Percentiles rank a stretch among this genome's conserved stretches.
phyloP scores from a whole-genome alignment of 179 eudicot species.

The Spergularia azorica region DNA sequence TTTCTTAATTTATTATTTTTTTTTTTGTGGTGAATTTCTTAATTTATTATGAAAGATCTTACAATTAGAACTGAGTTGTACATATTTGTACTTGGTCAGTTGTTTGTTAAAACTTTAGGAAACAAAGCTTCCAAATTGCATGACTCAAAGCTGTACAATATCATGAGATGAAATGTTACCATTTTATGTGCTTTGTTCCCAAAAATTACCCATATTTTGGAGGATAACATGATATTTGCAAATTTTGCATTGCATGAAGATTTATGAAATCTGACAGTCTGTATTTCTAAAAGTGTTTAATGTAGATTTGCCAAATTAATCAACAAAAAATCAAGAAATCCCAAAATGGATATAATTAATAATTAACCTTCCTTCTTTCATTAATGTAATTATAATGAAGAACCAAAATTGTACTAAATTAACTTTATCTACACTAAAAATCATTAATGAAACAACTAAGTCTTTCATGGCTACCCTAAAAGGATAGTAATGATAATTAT shows the following conservation, averaged over 20 bases:
- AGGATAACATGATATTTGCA: background rate
- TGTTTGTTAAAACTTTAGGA: background rate
- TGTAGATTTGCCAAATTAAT: background rate
- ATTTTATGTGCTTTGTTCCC: background rate
- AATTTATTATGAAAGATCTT: background rate
- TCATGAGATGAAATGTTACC: background rate
- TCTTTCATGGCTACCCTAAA: conserved; percentile 24
- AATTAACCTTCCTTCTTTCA: conserved; percentile 14
- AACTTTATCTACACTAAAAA: background rate
- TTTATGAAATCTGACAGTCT: conserved; percentile 15
- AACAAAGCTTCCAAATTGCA: background rate
- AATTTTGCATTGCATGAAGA: background rate
- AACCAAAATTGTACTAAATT: conserved; percentile 14
- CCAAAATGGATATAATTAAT: conserved; percentile 11
- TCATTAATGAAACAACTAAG: conserved; percentile 24
- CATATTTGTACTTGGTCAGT: background rate
- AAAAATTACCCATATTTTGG: background rate
- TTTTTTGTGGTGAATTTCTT: too few relatives aligned
- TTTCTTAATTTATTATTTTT: too few relatives aligned
- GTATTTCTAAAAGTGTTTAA: conserved; percentile 18
- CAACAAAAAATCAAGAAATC: conserved; percentile 15
- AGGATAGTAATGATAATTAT: conserved; percentile 18
- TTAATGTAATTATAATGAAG: conserved; percentile 5
- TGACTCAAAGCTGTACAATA: background rate
- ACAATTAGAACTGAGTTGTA: background rate